These are phyloP conservation scores for Colletotrichum australisinense DNA, from an alignment of 2,329 filamentous ascomycete species.

Conservation along the genomic window DNA sequence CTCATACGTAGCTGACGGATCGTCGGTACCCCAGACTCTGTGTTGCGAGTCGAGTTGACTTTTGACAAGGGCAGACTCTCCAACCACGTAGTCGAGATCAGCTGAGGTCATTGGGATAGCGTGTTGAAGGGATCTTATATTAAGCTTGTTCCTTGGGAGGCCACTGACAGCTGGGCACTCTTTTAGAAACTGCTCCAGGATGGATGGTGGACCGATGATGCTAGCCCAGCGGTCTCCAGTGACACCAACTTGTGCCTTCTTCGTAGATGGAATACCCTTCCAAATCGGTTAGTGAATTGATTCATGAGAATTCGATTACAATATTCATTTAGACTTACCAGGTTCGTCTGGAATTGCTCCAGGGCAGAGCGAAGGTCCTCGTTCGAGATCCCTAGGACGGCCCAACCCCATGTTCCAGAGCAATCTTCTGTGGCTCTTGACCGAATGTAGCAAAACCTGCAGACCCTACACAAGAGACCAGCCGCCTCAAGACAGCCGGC, in stretches of 20 bases:
- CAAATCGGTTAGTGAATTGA: no score
- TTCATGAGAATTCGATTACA: not conserved
- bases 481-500: not conserved
- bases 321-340: not conserved
- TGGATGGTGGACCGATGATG: slow-evolving; percentile 15
- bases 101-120: slow-evolving; percentile 1
- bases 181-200: not conserved
- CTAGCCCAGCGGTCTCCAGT: slow-evolving; percentile 7
- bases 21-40: not conserved
- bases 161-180: not conserved
- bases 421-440: not conserved
- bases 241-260: slow-evolving; percentile 8
- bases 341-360: not conserved
- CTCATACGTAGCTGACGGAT: not conserved
- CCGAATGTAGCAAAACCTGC: not conserved
- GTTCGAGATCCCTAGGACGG: not conserved
- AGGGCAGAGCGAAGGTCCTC: not conserved
- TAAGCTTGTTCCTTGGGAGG: not conserved
- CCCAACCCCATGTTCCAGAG: not conserved
- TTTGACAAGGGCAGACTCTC: not conserved
- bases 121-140: not conserved
- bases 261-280: not conserved
- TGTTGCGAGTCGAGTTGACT: not conserved
- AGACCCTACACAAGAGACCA: not conserved
- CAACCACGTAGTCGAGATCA: not conserved